Evolutionary conservation across 192 early-diverging fungal genomes (phyloP).

Genomic region (Backusella westeae): DNA sequence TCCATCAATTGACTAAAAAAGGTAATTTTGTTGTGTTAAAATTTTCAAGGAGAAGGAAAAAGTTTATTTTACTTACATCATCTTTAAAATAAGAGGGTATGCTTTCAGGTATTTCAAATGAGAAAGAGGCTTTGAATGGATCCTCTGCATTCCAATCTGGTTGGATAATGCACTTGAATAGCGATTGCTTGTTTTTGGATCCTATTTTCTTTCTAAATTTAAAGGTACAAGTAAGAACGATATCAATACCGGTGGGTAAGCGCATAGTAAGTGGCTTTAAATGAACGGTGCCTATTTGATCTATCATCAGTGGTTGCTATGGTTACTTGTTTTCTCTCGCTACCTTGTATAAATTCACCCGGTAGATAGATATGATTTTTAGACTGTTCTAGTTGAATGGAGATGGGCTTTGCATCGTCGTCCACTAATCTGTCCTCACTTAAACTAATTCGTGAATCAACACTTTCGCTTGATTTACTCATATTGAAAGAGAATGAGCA

Average conservation of each 20-base stretch:
- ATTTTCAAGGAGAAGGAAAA: background rate
- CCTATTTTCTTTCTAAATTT: background rate
- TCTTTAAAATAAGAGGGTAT: background rate
- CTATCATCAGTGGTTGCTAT: background rate
- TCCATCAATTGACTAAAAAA: slow-evolving; percentile 1
- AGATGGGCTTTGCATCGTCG: slow-evolving; percentile 7
- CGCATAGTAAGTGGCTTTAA: background rate
- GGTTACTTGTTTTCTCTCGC: background rate
- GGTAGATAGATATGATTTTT: background rate
- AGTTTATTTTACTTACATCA: background rate
- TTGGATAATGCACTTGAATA: background rate
- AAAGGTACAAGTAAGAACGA: background rate
- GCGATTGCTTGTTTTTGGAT: background rate
- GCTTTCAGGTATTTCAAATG: slow-evolving; percentile 1
- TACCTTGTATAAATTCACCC: slow-evolving; percentile 8
- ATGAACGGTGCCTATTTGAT: background rate
- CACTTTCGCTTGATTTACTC: background rate
- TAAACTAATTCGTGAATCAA: background rate
- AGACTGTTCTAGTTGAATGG: background rate
- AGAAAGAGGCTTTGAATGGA: background rate
- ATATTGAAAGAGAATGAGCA: background rate
- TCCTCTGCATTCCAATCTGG: background rate
- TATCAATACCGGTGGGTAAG: background rate
- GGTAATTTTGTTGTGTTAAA: background rate
- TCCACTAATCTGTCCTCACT: background rate